phyloP scores from a whole-genome alignment of 768 basidiomycete genomes.

The Rhodotorula diobovata region DNA sequence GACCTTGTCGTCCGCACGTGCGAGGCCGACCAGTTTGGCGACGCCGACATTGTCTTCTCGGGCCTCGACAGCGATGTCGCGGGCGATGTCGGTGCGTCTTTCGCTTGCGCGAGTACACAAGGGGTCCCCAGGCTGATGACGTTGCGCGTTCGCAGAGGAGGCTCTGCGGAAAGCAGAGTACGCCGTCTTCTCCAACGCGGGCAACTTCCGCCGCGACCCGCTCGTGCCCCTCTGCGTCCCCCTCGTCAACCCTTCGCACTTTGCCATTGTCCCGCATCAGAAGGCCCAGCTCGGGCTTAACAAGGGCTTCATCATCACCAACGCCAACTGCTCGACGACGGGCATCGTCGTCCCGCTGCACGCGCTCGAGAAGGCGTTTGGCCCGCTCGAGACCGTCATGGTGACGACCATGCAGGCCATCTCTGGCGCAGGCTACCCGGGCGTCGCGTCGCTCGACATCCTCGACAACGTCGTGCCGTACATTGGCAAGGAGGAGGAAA shows the following conservation, averaged over 20 bases:
- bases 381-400: conserved; percentile 83
- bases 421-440: conserved; percentile 96
- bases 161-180: conserved; percentile 82
- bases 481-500: conserved; percentile 86
- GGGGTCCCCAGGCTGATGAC: neutral
- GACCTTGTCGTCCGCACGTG: conserved; percentile 71
- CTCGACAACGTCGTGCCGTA: conserved; percentile 93
- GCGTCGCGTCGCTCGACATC: conserved; percentile 81
- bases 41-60: conserved; percentile 84
- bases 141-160: conserved; percentile 56
- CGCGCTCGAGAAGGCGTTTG: conserved; percentile 83
- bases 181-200: conserved; percentile 93
- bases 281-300: conserved; percentile 55
- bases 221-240: conserved; percentile 92
- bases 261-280: conserved; percentile 79
- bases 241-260: conserved; percentile 82
- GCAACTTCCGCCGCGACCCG: conserved; percentile 88
- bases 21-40: conserved; percentile 66
- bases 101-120: neutral
- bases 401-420: conserved; percentile 98
- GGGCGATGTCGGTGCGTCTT: conserved; percentile 77
- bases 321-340: conserved; percentile 97
- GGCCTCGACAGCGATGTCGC: conserved; percentile 94
- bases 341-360: conserved; percentile 84
- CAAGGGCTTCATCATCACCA: conserved; percentile 91